Base-by-base conservation (phyloP, 2,329 filamentous ascomycete genomes). In the Niveomyces coronatus region DNA sequence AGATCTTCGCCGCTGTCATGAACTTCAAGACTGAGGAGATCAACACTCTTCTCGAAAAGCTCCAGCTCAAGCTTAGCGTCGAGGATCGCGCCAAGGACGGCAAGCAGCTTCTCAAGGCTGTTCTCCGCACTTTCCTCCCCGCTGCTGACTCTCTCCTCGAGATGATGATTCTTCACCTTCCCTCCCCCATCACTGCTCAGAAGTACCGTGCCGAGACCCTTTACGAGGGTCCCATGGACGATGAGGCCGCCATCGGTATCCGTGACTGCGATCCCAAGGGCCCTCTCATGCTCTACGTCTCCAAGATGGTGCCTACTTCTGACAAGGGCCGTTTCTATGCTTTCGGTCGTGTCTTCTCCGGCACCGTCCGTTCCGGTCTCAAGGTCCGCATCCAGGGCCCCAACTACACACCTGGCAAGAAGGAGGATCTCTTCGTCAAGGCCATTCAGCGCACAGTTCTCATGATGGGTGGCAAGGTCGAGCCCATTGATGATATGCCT, bases 271-370 rank as follows among this genome's bases (percentile, higher is more conserved):
- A 98, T 67, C 76, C 89, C 68, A 94, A 94, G 76, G 91, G 78
- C 65, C 85, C 89, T 58, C 91, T 98, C 69, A 98, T 98, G 91
- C 77, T 96, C 54, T 98, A 98, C 84, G 88, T 98, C 67, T 98
- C 91, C 68, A 98, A 98, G 86, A 98, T 98, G 91, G 91, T 98
- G 61, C 91, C 91, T 59, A 98, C 91, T 55, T 93, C 87, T 57
- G 91, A 98, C 64, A 96, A 95, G 83, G 91, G 91, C 70, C 89
- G 91, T 72, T 98, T 98, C 86, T 98, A 95, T 74, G 91, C 91
- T 66, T 98, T 98, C 74, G 91, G 91, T 72, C 91, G 91, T 94
- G 91, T 98, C 71, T 98, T 96, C 79, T 75, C 91, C 55, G 91
- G 91, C 84, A 96, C 88, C 63, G 91, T 95, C 74, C 76, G 76